Conservation (phyloP, 371 early-diverging fungal species). For the Mortierella sp. region DNA sequence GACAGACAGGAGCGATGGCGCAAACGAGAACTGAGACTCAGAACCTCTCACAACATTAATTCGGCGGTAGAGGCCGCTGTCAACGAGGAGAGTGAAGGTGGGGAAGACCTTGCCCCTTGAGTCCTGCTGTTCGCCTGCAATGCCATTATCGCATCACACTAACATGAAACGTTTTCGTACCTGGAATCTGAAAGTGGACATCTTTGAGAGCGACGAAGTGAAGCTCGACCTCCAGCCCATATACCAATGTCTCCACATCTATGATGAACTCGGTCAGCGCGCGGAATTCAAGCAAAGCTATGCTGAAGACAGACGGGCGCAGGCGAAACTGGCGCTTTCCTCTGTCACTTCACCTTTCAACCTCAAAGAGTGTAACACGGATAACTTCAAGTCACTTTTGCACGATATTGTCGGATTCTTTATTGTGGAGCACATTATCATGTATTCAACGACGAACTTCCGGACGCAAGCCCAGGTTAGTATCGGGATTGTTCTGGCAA, state of each 20-base stretch:
- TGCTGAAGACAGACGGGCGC: slow-evolving; percentile 90
- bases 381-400: slow-evolving; percentile 77
- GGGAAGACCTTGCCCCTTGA: no score
- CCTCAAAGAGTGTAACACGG: slow-evolving; percentile 70
- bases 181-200: slow-evolving; percentile 59
- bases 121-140: no score
- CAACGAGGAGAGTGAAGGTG: slow-evolving; percentile 88
- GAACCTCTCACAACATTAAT: slow-evolving; percentile 70
- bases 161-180: no score
- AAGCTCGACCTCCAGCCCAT: slow-evolving; percentile 93
- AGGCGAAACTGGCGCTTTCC: slow-evolving; percentile 77
- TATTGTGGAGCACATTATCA: slow-evolving; percentile 90
- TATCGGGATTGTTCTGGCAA: neutral
- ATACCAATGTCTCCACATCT: slow-evolving; percentile 95
- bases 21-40: slow-evolving; percentile 64
- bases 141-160: no score
- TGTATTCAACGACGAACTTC: slow-evolving; percentile 92
- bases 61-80: slow-evolving; percentile 89
- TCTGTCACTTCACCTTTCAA: slow-evolving; percentile 63
- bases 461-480: slow-evolving; percentile 85
- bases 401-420: slow-evolving; percentile 96
- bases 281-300: slow-evolving; percentile 88
- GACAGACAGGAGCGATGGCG: slow-evolving; percentile 74
- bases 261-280: slow-evolving; percentile 89
- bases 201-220: slow-evolving; percentile 72